Evolutionary conservation across 805 yeast species (phyloP).

Genomic region (Yueomyces sp.): DNA sequence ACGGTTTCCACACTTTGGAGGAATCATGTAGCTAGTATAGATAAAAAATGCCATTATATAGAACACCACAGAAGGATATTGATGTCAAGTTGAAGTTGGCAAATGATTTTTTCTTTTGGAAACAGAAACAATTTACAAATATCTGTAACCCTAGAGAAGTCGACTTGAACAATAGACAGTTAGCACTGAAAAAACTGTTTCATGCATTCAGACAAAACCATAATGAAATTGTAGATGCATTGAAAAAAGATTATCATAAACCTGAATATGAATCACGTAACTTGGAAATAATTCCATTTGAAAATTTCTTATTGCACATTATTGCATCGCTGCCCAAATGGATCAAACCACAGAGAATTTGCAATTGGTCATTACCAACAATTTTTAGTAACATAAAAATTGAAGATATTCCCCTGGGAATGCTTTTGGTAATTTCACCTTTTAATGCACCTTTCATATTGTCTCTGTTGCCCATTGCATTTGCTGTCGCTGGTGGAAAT

Average conservation of each 20-base stretch:
- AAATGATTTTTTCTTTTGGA: conserved; percentile 6
- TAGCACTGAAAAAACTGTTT: conserved; percentile 55
- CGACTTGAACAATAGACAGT: conserved; percentile 31
- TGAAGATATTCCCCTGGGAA: conserved; percentile 43
- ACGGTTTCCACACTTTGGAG: no score
- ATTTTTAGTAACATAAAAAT: conserved; percentile 27
- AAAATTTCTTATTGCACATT: conserved; percentile 44
- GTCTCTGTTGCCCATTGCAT: conserved; percentile 50
- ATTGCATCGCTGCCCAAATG: conserved; percentile 49
- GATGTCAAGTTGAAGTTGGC: conserved; percentile 5
- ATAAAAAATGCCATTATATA: neutral
- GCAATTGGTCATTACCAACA: conserved; percentile 17
- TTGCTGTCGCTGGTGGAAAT: conserved; percentile 82
- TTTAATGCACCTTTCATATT: conserved; percentile 40
- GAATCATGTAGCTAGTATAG: no score
- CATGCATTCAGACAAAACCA: conserved; percentile 47
- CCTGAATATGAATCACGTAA: conserved; percentile 45
- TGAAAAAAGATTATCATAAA: conserved; percentile 56
- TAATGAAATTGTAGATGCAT: conserved; percentile 41
- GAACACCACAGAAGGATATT: conserved; percentile 9
- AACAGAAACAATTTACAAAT: conserved; percentile 9
- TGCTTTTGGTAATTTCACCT: conserved; percentile 45
- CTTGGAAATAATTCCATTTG: conserved; percentile 39
- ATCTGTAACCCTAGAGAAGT: conserved; percentile 5
- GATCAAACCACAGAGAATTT: conserved; percentile 36